These are phyloP conservation scores for Euphrasia arctica DNA, from an alignment of 305 asterid genomes.

Conservation along the genomic window DNA sequence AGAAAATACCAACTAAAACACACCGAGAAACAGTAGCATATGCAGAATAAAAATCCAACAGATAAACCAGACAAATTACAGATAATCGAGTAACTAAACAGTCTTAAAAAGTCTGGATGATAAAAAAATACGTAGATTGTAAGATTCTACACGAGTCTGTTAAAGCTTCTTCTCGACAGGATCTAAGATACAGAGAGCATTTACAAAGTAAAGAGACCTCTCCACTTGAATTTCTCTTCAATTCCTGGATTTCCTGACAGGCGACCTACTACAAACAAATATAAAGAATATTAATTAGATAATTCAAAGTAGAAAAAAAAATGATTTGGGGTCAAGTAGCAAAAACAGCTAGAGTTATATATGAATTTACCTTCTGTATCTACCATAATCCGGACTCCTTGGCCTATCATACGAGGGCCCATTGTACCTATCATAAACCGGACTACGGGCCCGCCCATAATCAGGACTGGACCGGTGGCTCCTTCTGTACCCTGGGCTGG, in stretches of 20 bases:
- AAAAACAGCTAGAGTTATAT: neutral
- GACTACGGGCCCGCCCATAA: constrained; percentile 45
- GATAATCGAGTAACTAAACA: constrained; percentile 17
- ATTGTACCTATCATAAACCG: constrained; percentile 56
- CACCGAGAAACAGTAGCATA: neutral
- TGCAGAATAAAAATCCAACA: neutral
- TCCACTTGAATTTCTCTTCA: constrained; percentile 20
- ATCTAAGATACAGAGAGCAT: constrained; percentile 23
- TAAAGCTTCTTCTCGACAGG: constrained; percentile 1
- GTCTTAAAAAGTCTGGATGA: neutral
- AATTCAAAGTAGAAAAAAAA: neutral
- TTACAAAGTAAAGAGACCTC: constrained; percentile 28
- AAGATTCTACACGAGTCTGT: constrained; percentile 13
- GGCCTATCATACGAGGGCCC: constrained; percentile 57
- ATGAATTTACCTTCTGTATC: constrained; percentile 55
- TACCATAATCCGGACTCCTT: constrained; percentile 66
- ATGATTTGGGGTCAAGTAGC: neutral
- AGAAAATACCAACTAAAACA: neutral
- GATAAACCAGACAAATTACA: neutral
- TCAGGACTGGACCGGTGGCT: constrained; percentile 39
- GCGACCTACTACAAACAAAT: constrained; percentile 47
- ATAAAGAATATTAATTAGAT: neutral
- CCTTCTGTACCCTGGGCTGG: constrained; percentile 31
- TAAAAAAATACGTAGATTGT: neutral
- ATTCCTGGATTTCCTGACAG: constrained; percentile 51